Conservation (phyloP, 306 rosid species). For the Prunus padus region DNA sequence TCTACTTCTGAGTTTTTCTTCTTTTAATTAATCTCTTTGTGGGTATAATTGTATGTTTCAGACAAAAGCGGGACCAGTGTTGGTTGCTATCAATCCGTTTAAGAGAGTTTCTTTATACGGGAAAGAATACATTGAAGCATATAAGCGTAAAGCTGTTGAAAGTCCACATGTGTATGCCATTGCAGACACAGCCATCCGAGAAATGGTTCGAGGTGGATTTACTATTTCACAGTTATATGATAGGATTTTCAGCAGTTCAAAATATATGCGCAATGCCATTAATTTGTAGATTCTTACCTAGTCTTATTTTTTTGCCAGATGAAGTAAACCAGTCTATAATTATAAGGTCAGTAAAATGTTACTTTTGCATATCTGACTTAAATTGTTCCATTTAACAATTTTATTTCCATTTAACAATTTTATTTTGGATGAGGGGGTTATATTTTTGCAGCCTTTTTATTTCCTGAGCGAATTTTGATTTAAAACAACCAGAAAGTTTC, state of each 20-base stretch:
- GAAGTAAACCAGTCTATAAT: conserved; percentile 97
- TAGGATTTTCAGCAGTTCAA: conserved; percentile 23
- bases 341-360: conserved; percentile 68
- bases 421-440: conserved; percentile 5
- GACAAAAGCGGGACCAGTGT: conserved; percentile 99
- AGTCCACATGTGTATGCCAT: conserved; percentile 97
- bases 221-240: conserved; percentile 5
- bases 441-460: conserved; percentile 7
- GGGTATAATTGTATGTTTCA: conserved; percentile 38
- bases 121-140: conserved; percentile 77
- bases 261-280: conserved; percentile 22
- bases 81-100: conserved; percentile 95
- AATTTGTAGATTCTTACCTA: conserved; percentile 24
- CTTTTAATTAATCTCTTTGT: conserved; percentile 15
- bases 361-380: neutral
- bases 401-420: neutral
- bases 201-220: conserved; percentile 83
- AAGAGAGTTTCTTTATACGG: conserved; percentile 90
- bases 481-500: neutral
- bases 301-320: conserved; percentile 54
- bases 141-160: conserved; percentile 63
- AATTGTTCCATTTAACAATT: neutral
- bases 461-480: neutral
- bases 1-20: conserved; percentile 6
- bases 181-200: conserved; percentile 87